Evolutionary conservation across 345 rosid species (phyloP).

Genomic region (Physaria fendleri): DNA sequence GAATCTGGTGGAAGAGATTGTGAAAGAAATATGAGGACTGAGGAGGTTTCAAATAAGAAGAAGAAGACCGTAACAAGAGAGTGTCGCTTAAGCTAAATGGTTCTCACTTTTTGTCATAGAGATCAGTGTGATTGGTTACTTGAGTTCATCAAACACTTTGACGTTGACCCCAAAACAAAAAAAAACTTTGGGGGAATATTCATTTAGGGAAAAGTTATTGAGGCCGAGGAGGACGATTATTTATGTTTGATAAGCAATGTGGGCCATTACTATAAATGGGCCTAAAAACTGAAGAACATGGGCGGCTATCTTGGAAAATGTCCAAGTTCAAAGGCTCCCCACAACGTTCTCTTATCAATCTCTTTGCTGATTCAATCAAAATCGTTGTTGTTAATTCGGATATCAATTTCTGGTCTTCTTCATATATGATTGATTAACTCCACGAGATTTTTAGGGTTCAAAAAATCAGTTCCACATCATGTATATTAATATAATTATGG

Average conservation of each 20-base stretch:
- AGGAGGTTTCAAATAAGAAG: constrained; percentile 8
- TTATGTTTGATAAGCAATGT: background rate
- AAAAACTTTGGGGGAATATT: background rate
- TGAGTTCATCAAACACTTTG: background rate
- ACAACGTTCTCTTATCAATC: background rate
- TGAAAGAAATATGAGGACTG: background rate
- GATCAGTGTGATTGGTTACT: constrained; percentile 27
- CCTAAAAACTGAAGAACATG: background rate
- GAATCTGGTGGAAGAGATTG: constrained; percentile 12
- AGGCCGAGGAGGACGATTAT: background rate
- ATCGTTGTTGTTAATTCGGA: no score
- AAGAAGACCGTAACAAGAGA: constrained; percentile 12
- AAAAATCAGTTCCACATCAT: no score
- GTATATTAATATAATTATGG: no score
- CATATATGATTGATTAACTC: no score
- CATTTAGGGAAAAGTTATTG: background rate
- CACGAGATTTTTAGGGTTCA: no score
- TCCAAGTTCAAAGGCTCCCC: background rate
- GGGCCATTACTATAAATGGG: background rate
- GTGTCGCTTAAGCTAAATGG: constrained; percentile 26
- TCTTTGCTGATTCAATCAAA: background rate
- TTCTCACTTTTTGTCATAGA: constrained; percentile 21
- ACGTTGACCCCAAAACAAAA: background rate
- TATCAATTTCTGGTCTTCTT: no score
- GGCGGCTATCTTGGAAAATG: no score